Base-by-base conservation (phyloP, 140 eudicot genomes). In the Cichorium intybus region DNA sequence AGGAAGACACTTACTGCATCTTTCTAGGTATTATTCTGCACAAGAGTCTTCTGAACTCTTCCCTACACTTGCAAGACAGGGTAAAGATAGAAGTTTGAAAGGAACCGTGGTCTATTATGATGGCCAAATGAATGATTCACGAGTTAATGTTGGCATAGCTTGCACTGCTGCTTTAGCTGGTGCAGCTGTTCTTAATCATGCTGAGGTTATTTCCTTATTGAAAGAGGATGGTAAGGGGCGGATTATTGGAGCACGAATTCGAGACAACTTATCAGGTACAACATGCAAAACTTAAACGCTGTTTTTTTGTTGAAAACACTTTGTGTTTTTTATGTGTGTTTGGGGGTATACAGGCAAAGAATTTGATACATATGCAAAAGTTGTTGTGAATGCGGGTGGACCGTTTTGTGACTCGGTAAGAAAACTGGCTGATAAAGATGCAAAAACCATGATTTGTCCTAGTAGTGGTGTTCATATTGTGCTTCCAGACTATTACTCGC, bases 141-240 rank as follows among this genome's bases (percentile, higher is more conserved):
- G 98, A 17, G 84, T 92, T 12, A 92, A 92, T 75, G 89, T 88
- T 77, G 84, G 86, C 14, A 55, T 92, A 69, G 98, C 98, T 7
- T 92, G 98, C 70, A 88, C 95, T 45, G 98, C 98, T 64, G 89
- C 98, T 50, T 81, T 92, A 76, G 98, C 93, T 57, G 98, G 98
- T 63, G 98, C 98, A 12, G 69, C 96, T 70, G 86, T 92, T 16
- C 89, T 92, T 45, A 92, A 92, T 71, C 82, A 92, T 75, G 98
- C 96, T 27, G 98, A 88, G 81, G 98, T 92, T 29, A 53, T 92
- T 46, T 79, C 92, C 29, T 65, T 92, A 47, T 24, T 85, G 14
- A 92, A 77, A 62, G 96, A 92, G 62, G 96, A 88, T 23, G 81
- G 63, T 43, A 48, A 62, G 71, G 89, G 78, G 10, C 78, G 90